phyloP scores from a whole-genome alignment of 1,284 basidiomycete genomes.

The Heterobasidion occidentale region DNA sequence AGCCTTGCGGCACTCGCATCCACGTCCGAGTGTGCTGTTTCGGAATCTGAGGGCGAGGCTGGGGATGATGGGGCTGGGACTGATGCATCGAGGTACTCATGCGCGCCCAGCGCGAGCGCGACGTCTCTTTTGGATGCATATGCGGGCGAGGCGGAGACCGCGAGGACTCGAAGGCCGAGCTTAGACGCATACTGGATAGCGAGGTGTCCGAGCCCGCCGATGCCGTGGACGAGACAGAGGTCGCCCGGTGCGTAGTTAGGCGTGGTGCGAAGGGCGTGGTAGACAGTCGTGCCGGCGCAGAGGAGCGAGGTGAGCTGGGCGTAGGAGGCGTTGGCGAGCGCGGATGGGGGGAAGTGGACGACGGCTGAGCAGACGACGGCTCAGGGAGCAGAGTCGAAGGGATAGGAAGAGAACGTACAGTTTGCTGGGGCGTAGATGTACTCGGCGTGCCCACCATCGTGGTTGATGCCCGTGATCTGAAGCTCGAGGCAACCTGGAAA shows the following conservation, averaged over 20 bases:
- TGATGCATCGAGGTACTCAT: slow-evolving; percentile 21
- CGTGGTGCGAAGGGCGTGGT: slow-evolving; percentile 4
- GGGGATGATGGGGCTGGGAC: neutral
- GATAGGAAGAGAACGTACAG: slow-evolving; percentile 3
- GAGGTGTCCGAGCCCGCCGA: slow-evolving; percentile 23
- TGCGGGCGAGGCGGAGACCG: slow-evolving; percentile 9
- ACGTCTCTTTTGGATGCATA: slow-evolving; percentile 7
- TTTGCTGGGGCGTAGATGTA: slow-evolving; percentile 8
- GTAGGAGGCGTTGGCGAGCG: slow-evolving; percentile 10
- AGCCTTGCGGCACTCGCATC: too few relatives aligned
- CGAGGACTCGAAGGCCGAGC: slow-evolving; percentile 22
- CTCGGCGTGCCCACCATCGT: slow-evolving; percentile 11
- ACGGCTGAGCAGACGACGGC: slow-evolving; percentile 10
- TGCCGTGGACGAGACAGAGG: slow-evolving; percentile 5
- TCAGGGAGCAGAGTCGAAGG: neutral
- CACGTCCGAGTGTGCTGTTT: too few relatives aligned
- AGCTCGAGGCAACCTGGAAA: slow-evolving; percentile 4
- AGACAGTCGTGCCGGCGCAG: slow-evolving; percentile 17
- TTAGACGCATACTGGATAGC: slow-evolving; percentile 21
- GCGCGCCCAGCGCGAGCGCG: slow-evolving; percentile 16
- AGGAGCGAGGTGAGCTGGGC: slow-evolving; percentile 15
- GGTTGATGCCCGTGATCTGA: slow-evolving; percentile 11
- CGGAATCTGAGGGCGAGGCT: too few relatives aligned
- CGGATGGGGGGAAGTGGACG: slow-evolving; percentile 10
- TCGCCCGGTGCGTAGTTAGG: slow-evolving; percentile 9